These are phyloP conservation scores for Emericellopsis atlantica DNA, from an alignment of 2,329 filamentous ascomycete species.

Conservation along the genomic window DNA sequence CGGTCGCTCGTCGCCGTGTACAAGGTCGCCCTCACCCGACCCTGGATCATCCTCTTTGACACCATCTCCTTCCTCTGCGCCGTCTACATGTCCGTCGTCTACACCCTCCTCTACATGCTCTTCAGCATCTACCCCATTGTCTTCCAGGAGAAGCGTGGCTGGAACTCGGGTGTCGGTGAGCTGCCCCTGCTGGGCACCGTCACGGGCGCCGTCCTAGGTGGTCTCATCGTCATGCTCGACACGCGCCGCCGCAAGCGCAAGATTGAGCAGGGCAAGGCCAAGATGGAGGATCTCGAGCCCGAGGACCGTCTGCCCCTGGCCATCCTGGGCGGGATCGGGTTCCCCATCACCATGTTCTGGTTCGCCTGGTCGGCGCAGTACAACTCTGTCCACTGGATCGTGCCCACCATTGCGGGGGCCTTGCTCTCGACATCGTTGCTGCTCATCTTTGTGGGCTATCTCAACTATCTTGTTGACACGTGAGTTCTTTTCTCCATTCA, in stretches of 20 bases:
- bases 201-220: constrained; percentile 32
- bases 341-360: constrained; percentile 49
- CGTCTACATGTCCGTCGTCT: constrained; percentile 39
- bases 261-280: constrained; percentile 19
- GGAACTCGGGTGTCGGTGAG: constrained; percentile 39
- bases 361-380: constrained; percentile 46
- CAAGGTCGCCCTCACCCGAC: constrained; percentile 36
- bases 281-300: constrained; percentile 14
- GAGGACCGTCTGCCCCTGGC: constrained; percentile 47
- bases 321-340: constrained; percentile 34
- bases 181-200: constrained; percentile 37
- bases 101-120: constrained; percentile 42
- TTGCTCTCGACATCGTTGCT: constrained; percentile 21
- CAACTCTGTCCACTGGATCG: constrained; percentile 41
- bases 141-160: constrained; percentile 36
- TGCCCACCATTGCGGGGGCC: constrained; percentile 26
- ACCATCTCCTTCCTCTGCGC: constrained; percentile 37
- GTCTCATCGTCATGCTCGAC: constrained; percentile 24
- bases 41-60: constrained; percentile 41
- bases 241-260: constrained; percentile 23
- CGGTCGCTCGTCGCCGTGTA: constrained; percentile 27
- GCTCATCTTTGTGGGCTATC: constrained; percentile 35
- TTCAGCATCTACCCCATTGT: constrained; percentile 45
- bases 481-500: neutral
- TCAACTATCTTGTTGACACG: constrained; percentile 41